Evolutionary conservation across 768 basidiomycete genomes (phyloP).

Genomic region (Pholiota microspora): DNA sequence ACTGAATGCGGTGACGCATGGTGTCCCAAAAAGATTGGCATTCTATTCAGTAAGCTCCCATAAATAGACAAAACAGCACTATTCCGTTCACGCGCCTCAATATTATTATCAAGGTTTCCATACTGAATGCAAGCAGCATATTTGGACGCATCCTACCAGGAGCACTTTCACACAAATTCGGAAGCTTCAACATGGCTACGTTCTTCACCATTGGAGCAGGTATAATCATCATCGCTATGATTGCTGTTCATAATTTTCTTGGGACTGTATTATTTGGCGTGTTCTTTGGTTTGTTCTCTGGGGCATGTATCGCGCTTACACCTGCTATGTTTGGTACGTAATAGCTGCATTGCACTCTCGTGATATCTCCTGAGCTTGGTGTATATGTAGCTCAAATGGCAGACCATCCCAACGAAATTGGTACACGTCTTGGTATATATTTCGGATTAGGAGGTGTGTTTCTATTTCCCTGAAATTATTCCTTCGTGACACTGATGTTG

Average conservation of each 20-base stretch:
- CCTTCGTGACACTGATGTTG: not conserved
- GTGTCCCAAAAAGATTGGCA: slow-evolving; percentile 37
- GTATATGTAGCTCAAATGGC: slow-evolving; percentile 30
- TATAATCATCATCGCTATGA: slow-evolving; percentile 39
- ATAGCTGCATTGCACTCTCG: not conserved
- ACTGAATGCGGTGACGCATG: slow-evolving; percentile 42
- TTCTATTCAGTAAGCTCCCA: slow-evolving; percentile 49
- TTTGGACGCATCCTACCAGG: slow-evolving; percentile 50
- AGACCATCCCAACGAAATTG: slow-evolving; percentile 41
- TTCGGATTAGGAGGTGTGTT: slow-evolving; percentile 40
- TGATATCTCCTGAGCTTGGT: not conserved
- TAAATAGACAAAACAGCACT: too few species aligned
- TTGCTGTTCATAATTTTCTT: slow-evolving; percentile 30
- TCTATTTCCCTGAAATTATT: not conserved
- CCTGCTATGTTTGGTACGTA: slow-evolving; percentile 29
- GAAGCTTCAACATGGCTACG: slow-evolving; percentile 42
- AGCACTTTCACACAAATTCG: slow-evolving; percentile 37
- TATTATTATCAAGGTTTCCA: slow-evolving; percentile 51
- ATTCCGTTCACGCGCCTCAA: too few species aligned
- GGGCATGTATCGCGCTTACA: slow-evolving; percentile 33
- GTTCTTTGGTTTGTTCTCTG: slow-evolving; percentile 44
- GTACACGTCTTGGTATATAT: slow-evolving; percentile 44
- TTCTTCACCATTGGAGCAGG: slow-evolving; percentile 31
- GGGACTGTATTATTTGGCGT: slow-evolving; percentile 38
- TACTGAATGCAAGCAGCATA: slow-evolving; percentile 51